These are phyloP conservation scores for Thymus quinquecostatus DNA, from an alignment of 257 asterid genomes.

Conservation along the genomic window DNA sequence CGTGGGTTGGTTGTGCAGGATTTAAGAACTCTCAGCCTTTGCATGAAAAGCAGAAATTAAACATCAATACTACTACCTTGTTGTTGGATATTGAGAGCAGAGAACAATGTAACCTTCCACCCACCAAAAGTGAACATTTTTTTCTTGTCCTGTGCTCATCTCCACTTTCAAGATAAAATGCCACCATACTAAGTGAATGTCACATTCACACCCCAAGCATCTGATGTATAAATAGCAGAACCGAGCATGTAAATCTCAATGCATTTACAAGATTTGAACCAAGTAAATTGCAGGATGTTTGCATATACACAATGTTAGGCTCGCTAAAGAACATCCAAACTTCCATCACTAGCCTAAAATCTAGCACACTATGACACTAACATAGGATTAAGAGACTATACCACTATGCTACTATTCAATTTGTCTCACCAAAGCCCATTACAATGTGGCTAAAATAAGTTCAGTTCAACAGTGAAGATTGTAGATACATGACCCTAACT, in stretches of 20 bases:
- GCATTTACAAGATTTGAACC: no score
- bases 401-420: no score
- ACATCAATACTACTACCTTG: not conserved
- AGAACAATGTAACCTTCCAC: not conserved
- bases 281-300: not conserved
- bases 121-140: constrained; percentile 25
- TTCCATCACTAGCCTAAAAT: no score
- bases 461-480: no score
- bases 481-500: no score
- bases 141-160: no score
- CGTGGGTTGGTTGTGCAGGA: not conserved
- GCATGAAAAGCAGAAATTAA: constrained; percentile 19
- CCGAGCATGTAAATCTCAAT: not conserved
- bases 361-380: no score
- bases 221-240: not conserved
- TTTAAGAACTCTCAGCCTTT: constrained; percentile 15
- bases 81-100: not conserved
- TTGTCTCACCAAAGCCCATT: no score
- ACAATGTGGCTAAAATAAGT: no score
- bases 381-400: no score
- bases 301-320: no score
- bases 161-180: constrained; percentile 22
- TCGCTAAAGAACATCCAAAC: no score
- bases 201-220: constrained; percentile 13
- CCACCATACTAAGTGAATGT: constrained; percentile 5